Base-by-base conservation (phyloP, 306 rosid genomes). In the Rubus parviflorus region DNA sequence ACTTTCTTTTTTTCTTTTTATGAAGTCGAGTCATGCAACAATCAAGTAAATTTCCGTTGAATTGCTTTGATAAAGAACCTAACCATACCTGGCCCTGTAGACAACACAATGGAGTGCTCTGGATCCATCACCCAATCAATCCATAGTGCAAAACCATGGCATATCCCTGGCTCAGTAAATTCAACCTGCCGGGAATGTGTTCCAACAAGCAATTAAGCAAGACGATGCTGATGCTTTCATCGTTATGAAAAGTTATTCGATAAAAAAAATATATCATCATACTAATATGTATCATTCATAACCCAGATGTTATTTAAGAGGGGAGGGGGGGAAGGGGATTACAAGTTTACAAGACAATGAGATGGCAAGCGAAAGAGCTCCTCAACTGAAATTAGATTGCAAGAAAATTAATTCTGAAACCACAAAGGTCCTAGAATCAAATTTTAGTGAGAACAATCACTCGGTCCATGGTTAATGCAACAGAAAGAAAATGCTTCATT, bases 61-160 rank as follows among this genome's bases (percentile, higher is more conserved):
- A 57, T 46, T 19, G 22, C 19, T 77, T 80, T 25, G 4, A 56
- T 58, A 81, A 60, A 54, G 57, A 70, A 63, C 40, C 46, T 63
- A 77, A 77, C 25, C 70, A 42, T 82, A 94, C 98, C 93, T 90
- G 97, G 98, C 72, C 98, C 97, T 19, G 97, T 94, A 62, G 91
- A 88, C 51, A 92, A 45, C 62, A 89, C 90, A 63, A 83, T 70
- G 81, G 87, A 79, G 54, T 82, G 86, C 79, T 89, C 88, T 56
- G 80, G 81, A 90, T 92, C 97, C 89, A 92, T 88, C 78, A 89
- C 89, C 95, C 97, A 94, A 83, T 92, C 97, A 84, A 94, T 88
- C 98, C 98, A 92, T 2, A 94, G 77, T 20, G 79, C 91, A 76
- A 94, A 88, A 60, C 97, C 97, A 75, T 94, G 97, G 81, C 98